A percentile compares a stretch with the other conserved stretches of the same genome.
phyloP scores from a whole-genome alignment of 805 yeast species.

The Saccharomycopsis sp. region DNA sequence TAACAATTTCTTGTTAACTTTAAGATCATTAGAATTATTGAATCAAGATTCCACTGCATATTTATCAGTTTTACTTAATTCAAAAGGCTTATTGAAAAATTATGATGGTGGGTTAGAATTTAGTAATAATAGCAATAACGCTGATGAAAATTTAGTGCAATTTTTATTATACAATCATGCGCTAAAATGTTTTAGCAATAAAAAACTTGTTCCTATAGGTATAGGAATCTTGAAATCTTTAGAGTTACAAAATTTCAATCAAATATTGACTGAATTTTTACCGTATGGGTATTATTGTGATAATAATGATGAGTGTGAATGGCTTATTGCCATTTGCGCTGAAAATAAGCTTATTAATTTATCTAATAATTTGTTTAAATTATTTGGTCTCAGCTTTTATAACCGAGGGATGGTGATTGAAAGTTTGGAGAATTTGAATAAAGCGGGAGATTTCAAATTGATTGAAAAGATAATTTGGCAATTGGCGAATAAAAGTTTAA shows the following conservation, averaged over 20 bases:
- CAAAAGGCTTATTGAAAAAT: constrained; percentile 48
- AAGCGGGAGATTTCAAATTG: constrained; percentile 50
- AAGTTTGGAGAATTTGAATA: constrained; percentile 56
- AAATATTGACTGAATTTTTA: constrained; percentile 47
- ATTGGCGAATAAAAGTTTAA: constrained; percentile 52
- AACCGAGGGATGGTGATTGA: constrained; percentile 53
- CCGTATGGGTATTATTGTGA: constrained; percentile 51
- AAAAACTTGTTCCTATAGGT: constrained; percentile 57
- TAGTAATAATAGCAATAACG: background rate
- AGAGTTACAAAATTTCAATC: constrained; percentile 36
- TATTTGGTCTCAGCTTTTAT: constrained; percentile 41
- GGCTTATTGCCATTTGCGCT: constrained; percentile 71
- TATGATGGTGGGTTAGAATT: constrained; percentile 22
- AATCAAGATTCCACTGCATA: constrained; percentile 61
- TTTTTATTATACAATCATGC: constrained; percentile 50
- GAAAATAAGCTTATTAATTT: constrained; percentile 54
- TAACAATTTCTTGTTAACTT: constrained; percentile 48
- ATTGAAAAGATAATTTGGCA: constrained; percentile 49
- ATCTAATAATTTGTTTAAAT: constrained; percentile 46
- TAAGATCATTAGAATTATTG: constrained; percentile 51
- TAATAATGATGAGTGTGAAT: constrained; percentile 71
- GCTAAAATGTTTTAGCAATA: constrained; percentile 44
- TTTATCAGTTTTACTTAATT: constrained; percentile 53
- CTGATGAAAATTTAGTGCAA: constrained; percentile 26
- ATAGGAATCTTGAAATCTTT: constrained; percentile 53